Conservation (phyloP, 2,329 filamentous ascomycete genomes). For the Alternaria solani region DNA sequence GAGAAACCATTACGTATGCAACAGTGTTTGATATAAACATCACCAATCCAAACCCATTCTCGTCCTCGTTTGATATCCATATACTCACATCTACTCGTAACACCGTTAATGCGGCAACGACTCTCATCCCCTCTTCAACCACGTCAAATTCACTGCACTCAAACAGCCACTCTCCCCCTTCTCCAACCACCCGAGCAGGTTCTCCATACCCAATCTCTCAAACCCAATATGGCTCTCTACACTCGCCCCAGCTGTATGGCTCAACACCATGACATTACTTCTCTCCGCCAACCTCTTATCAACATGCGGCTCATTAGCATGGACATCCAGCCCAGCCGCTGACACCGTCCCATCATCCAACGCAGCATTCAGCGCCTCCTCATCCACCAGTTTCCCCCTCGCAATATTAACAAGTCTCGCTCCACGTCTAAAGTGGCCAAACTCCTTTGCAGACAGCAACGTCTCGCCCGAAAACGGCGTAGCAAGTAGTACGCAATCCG, state of each 20-base stretch:
- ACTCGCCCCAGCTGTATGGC: slow-evolving; percentile 73
- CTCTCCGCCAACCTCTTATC: slow-evolving; percentile 57
- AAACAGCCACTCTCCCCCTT: slow-evolving; percentile 60
- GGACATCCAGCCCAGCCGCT: slow-evolving; percentile 70
- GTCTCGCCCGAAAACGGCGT: slow-evolving; percentile 62
- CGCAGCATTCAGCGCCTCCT: slow-evolving; percentile 68
- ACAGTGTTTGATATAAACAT: not conserved
- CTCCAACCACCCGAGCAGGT: slow-evolving; percentile 67
- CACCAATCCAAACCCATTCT: not conserved
- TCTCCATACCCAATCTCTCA: slow-evolving; percentile 72
- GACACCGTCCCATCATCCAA: slow-evolving; percentile 62
- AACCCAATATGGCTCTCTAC: slow-evolving; percentile 72
- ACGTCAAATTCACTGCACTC: slow-evolving; percentile 70
- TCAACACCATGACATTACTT: slow-evolving; percentile 66
- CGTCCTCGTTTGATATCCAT: not conserved
- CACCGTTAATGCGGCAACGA: not conserved
- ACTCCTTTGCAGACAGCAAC: slow-evolving; percentile 59
- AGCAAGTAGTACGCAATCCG: slow-evolving; percentile 70
- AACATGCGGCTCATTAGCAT: slow-evolving; percentile 66
- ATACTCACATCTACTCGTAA: not conserved
- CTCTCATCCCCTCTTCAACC: slow-evolving; percentile 47
- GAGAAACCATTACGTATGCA: not conserved
- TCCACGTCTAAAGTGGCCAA: slow-evolving; percentile 63
- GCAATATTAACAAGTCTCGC: slow-evolving; percentile 72
- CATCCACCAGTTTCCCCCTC: slow-evolving; percentile 70